Evolutionary conservation across 1,284 basidiomycete genomes (phyloP).

Genomic region (Phaffia rhodozyma): DNA sequence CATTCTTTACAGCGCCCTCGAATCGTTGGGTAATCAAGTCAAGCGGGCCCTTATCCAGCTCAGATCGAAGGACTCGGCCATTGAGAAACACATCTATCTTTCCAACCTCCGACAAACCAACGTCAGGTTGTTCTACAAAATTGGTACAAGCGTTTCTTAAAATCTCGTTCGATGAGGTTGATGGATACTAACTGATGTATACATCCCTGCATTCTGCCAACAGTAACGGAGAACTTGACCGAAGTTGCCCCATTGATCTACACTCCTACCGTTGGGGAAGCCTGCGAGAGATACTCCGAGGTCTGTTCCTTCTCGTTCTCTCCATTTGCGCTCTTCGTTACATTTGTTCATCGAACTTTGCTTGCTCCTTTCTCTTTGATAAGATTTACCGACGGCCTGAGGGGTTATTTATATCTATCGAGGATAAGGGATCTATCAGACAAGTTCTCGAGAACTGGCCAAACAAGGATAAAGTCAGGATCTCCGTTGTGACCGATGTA

Average conservation of each 20-base stretch:
- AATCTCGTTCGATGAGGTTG: not conserved
- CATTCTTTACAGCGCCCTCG: not conserved
- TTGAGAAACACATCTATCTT: slow-evolving; percentile 75
- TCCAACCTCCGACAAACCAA: slow-evolving; percentile 15
- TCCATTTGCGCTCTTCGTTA: slow-evolving; percentile 7
- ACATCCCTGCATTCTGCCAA: not conserved
- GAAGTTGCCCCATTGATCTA: slow-evolving; percentile 79
- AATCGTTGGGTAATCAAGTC: not conserved
- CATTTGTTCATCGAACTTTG: not conserved
- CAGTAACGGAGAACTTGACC: slow-evolving; percentile 24
- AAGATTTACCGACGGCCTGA: slow-evolving; percentile 71
- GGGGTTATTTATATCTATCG: slow-evolving; percentile 59
- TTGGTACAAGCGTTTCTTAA: slow-evolving; percentile 9
- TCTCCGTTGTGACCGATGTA: slow-evolving; percentile 52
- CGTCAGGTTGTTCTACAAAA: slow-evolving; percentile 7
- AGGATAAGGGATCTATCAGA: slow-evolving; percentile 68
- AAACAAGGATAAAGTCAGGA: slow-evolving; percentile 54
- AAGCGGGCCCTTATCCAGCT: slow-evolving; percentile 50
- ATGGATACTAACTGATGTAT: not conserved
- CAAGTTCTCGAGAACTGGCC: slow-evolving; percentile 65
- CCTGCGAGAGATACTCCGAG: slow-evolving; percentile 64
- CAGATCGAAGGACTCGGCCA: slow-evolving; percentile 54
- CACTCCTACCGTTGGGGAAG: slow-evolving; percentile 84
- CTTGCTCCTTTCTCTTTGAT: not conserved
- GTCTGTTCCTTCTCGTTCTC: not conserved